Conservation (phyloP, 495 filamentous ascomycete genomes). For the Annulohypoxylon moriforme region DNA sequence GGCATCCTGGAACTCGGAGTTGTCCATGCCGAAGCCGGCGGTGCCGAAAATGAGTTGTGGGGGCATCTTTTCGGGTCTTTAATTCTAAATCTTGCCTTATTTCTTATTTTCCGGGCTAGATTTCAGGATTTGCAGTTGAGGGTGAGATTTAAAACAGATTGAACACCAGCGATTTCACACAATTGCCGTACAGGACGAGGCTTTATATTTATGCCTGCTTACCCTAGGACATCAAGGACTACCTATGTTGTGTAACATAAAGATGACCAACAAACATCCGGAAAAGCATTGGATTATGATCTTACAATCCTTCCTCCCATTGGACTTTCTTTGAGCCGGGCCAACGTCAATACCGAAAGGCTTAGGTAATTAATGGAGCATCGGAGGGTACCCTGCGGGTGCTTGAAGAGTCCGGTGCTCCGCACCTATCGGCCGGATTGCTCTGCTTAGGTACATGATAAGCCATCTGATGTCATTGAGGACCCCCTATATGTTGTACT, state of each 20-base stretch:
- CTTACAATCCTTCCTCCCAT: not conserved
- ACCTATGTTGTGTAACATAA: too few species aligned
- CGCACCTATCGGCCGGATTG: not conserved
- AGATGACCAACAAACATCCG: too few species aligned
- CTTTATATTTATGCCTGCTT: too few species aligned
- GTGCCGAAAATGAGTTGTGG: conserved; percentile 54
- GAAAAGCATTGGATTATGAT: too few species aligned
- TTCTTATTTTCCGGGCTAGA: not conserved
- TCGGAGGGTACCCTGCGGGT: not conserved
- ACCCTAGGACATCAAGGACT: too few species aligned
- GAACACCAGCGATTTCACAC: too few species aligned
- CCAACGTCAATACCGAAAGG: not conserved
- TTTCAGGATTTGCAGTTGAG: too few species aligned
- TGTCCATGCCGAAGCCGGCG: conserved; percentile 50
- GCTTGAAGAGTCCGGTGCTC: not conserved
- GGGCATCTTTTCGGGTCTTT: conserved; percentile 29
- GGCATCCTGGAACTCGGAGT: conserved; percentile 39
- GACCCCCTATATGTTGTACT: not conserved
- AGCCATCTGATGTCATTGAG: not conserved
- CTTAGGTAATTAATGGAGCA: not conserved
- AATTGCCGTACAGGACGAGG: too few species aligned
- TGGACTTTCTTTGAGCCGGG: not conserved
- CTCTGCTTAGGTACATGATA: too few species aligned
- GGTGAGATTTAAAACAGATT: too few species aligned
- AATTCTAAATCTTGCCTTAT: too few species aligned